Evolutionary conservation across 1,284 basidiomycete species (phyloP).

Genomic region (Limonomyces culmigenus): DNA sequence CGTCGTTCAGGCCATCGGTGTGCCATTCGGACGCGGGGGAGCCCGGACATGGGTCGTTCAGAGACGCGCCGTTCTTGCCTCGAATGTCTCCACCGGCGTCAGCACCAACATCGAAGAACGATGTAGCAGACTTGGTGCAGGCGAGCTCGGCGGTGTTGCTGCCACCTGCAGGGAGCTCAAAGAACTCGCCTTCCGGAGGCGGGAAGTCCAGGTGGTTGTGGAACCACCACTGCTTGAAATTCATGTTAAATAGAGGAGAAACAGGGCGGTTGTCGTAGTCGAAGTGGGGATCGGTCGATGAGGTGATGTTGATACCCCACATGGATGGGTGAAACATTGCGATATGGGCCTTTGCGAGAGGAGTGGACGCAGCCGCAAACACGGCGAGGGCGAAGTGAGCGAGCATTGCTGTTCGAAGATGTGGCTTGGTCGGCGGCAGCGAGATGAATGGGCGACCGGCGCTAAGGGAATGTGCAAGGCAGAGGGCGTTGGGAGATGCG

Average conservation of each 20-base stretch:
- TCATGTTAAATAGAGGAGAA: slow-evolving; percentile 14
- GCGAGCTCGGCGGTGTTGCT: slow-evolving; percentile 30
- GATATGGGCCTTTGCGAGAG: too few species aligned
- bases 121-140: slow-evolving; percentile 40
- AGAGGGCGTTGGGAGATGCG: too few species aligned
- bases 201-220: slow-evolving; percentile 40
- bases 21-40: slow-evolving; percentile 28
- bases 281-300: background rate
- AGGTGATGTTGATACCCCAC: slow-evolving; percentile 43
- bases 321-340: slow-evolving; percentile 18
- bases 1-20: slow-evolving; percentile 31
- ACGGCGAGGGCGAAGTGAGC: too few species aligned
- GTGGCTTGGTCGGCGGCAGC: too few species aligned
- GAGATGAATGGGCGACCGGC: too few species aligned
- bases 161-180: slow-evolving; percentile 39
- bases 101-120: slow-evolving; percentile 15
- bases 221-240: slow-evolving; percentile 60
- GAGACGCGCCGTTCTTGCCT: slow-evolving; percentile 19
- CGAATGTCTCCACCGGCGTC: slow-evolving; percentile 27
- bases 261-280: background rate
- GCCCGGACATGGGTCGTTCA: slow-evolving; percentile 26
- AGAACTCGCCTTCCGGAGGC: slow-evolving; percentile 34
- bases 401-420: too few species aligned
- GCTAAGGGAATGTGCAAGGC: too few species aligned
- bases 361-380: too few species aligned